phyloP scores from a whole-genome alignment of 441 rosid genomes.

The Omphalea diandra region DNA sequence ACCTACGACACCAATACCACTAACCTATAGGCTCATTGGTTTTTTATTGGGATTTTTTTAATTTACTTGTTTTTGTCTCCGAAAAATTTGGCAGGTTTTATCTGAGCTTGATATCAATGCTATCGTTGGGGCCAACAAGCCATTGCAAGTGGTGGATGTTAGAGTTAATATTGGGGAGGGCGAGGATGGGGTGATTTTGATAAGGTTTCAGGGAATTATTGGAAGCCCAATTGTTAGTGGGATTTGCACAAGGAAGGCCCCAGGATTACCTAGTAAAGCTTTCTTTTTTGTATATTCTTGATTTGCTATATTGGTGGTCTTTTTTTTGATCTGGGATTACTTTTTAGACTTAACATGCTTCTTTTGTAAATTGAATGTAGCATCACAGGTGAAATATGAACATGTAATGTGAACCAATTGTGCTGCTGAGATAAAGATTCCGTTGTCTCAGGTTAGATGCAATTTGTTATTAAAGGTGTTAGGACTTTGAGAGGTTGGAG shows the following conservation, averaged over 20 bases:
- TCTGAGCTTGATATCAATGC: constrained; percentile 74
- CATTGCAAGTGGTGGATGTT: constrained; percentile 56
- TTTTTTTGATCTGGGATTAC: background rate
- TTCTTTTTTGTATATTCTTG: constrained; percentile 11
- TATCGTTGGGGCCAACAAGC: constrained; percentile 74
- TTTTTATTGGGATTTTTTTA: background rate
- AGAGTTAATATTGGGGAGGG: constrained; percentile 52
- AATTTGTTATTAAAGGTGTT: background rate
- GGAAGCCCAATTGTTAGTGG: constrained; percentile 80
- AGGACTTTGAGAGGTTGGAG: background rate
- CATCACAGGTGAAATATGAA: constrained; percentile 27
- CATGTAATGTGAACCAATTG: constrained; percentile 59
- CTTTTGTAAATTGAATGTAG: constrained; percentile 17
- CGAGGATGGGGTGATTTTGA: constrained; percentile 46
- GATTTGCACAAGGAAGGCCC: constrained; percentile 61
- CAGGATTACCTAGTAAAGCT: constrained; percentile 40
- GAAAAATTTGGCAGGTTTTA: constrained; percentile 53
- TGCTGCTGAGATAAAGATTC: constrained; percentile 54
- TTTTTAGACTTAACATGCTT: constrained; percentile 10
- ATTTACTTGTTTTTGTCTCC: background rate
- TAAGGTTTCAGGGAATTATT: constrained; percentile 64
- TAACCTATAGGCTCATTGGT: too few species aligned
- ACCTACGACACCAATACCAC: too few species aligned
- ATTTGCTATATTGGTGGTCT: constrained; percentile 1
- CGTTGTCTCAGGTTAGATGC: constrained; percentile 54